phyloP scores from a whole-genome alignment of 257 asterid species.

The Schizonepeta tenuifolia region DNA sequence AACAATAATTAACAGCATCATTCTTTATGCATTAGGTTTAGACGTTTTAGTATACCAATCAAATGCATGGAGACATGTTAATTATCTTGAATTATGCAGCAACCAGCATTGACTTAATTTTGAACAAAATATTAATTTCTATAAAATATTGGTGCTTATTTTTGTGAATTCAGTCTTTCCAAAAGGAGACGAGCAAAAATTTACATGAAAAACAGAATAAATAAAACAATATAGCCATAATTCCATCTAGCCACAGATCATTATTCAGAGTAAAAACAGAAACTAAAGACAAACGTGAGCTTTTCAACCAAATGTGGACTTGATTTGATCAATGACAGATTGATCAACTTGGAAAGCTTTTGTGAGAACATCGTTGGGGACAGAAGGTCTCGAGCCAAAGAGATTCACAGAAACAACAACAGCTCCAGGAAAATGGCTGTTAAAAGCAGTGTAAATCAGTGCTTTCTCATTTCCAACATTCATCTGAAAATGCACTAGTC shows the following conservation, averaged over 20 bases:
- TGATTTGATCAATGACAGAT: conserved; percentile 47
- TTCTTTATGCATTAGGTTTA: conserved; percentile 7
- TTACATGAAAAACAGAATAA: background rate
- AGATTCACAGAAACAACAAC: conserved; percentile 37
- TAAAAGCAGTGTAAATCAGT: conserved; percentile 51
- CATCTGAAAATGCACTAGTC: conserved; percentile 62
- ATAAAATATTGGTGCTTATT: background rate
- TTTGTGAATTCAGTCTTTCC: background rate
- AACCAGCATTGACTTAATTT: conserved; percentile 20
- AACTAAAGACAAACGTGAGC: background rate
- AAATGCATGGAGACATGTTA: background rate
- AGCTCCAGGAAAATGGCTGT: conserved; percentile 64
- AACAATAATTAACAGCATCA: background rate
- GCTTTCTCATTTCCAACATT: conserved; percentile 60
- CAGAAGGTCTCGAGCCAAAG: conserved; percentile 55
- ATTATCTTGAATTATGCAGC: background rate
- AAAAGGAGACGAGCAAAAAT: background rate
- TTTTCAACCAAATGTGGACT: conserved; percentile 45
- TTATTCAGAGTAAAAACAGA: conserved; percentile 29
- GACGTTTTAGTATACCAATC: conserved; percentile 25
- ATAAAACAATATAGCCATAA: background rate
- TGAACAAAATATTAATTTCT: background rate
- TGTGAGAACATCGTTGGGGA: conserved; percentile 54
- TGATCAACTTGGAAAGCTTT: conserved; percentile 55
- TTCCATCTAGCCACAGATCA: background rate